phyloP scores from a whole-genome alignment of 176 grass and related monocot genomes.

The Aegilops umbellulata region DNA sequence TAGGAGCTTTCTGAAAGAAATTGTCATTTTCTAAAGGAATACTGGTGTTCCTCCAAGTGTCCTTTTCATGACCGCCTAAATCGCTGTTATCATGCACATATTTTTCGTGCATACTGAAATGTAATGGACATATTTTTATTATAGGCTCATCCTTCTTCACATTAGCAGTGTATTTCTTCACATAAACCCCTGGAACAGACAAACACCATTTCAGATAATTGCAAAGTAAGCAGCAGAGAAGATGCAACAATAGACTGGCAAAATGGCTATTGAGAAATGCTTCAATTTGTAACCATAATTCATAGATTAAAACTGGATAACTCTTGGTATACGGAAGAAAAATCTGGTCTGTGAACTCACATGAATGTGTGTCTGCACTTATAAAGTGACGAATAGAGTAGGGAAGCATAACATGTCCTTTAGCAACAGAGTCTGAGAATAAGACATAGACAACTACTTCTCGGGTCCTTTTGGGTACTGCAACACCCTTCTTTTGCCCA shows the following conservation, averaged over 20 bases:
- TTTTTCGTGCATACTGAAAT: conserved; percentile 48
- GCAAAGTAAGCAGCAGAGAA: conserved; percentile 11
- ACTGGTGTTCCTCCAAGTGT: conserved; percentile 29
- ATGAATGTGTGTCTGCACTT: conserved; percentile 75
- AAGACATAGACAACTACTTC: conserved; percentile 57
- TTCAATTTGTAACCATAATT: conserved; percentile 9
- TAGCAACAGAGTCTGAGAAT: conserved; percentile 67
- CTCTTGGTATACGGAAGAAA: conserved; percentile 18
- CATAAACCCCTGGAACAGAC: conserved; percentile 64
- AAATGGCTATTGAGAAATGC: conserved; percentile 11
- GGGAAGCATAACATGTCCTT: conserved; percentile 91
- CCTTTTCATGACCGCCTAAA: conserved; percentile 38
- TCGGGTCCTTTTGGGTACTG: conserved; percentile 52
- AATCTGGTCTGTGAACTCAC: conserved; percentile 53
- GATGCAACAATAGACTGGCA: background rate
- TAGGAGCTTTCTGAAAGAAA: conserved; percentile 36
- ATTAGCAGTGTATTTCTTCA: conserved; percentile 55
- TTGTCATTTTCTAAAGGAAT: conserved; percentile 35
- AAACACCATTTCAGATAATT: conserved; percentile 30
- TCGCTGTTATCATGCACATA: conserved; percentile 41
- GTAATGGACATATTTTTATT: conserved; percentile 59
- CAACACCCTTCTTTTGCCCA: conserved; percentile 43
- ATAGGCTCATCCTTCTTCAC: conserved; percentile 52
- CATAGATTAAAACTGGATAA: background rate
- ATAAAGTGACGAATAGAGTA: conserved; percentile 75